A percentile compares a stretch with the other conserved stretches of the same genome.
These are phyloP conservation scores for Neonectria coccinea DNA, from an alignment of 2,329 filamentous ascomycete genomes.

Conservation along the genomic window DNA sequence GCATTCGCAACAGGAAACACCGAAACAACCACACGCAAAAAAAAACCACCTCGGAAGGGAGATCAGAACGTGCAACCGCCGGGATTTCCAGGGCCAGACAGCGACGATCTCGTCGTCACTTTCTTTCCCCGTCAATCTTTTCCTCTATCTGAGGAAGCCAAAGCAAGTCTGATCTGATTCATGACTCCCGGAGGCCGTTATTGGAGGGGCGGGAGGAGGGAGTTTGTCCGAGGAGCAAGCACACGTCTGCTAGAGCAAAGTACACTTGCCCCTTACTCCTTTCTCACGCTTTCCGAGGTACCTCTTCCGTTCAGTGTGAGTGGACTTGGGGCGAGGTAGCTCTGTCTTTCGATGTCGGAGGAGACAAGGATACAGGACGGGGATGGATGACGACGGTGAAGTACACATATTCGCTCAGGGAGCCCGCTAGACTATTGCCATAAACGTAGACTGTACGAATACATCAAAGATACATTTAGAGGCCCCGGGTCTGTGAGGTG, in stretches of 20 bases:
- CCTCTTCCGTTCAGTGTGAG: not conserved
- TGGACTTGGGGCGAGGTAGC: not conserved
- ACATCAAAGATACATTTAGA: not conserved
- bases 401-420: conserved; percentile 9
- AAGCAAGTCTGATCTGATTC: not conserved
- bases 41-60: not conserved
- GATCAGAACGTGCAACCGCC: not conserved
- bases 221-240: not conserved
- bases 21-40: too few relatives aligned
- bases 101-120: conserved; percentile 2
- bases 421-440: not conserved
- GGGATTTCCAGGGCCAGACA: not conserved
- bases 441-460: not conserved
- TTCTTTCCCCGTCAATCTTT: conserved; percentile 1
- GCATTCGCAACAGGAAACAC: not conserved
- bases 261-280: conserved; percentile 5
- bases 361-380: not conserved
- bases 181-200: not conserved
- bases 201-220: conserved; percentile 4
- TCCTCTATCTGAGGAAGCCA: not conserved
- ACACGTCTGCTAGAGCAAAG: not conserved
- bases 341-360: conserved; percentile 2
- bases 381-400: conserved; percentile 1
- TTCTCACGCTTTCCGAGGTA: not conserved
- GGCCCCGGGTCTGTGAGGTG: not conserved